Percentiles rank a stretch among this genome's conserved stretches.
These are phyloP conservation scores for Ophiostoma perfectum DNA, from an alignment of 2,329 filamentous ascomycete species.

Conservation along the genomic window DNA sequence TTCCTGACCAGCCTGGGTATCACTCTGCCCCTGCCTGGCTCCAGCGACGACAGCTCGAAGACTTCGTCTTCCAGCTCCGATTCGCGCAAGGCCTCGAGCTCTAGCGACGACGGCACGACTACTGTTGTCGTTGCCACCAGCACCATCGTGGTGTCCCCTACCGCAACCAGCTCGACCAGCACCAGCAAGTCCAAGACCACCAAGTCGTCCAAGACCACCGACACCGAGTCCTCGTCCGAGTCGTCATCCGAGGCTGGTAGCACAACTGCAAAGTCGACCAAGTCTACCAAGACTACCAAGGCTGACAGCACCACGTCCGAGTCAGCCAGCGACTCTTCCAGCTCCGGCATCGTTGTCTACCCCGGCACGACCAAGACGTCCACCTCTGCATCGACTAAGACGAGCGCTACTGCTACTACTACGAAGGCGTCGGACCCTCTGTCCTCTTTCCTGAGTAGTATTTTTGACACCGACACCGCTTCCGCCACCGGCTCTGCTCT, in stretches of 20 bases:
- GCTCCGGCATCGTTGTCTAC: slow-evolving; percentile 8
- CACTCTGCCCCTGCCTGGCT: slow-evolving; percentile 1
- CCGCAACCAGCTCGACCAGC: neutral
- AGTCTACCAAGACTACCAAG: no score
- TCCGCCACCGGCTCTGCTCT: slow-evolving; percentile 13
- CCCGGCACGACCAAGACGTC: slow-evolving; percentile 6
- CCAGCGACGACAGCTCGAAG: neutral
- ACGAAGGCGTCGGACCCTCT: neutral
- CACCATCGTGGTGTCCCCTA: neutral
- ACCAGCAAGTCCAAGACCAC: neutral
- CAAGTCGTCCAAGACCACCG: neutral
- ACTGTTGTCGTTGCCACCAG: neutral
- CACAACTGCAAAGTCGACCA: neutral
- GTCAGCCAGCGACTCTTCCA: neutral
- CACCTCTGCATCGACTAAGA: neutral
- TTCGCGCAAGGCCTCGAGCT: slow-evolving; percentile 13
- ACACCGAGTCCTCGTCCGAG: slow-evolving; percentile 20
- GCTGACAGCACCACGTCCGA: no score
- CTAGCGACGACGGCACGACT: neutral
- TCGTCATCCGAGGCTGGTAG: neutral
- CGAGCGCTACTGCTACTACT: neutral
- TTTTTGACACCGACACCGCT: slow-evolving; percentile 4
- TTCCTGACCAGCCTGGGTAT: slow-evolving; percentile 16
- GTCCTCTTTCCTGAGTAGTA: slow-evolving; percentile 12
- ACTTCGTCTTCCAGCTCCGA: neutral